Evolutionary conservation across 176 grass and related monocot species (phyloP), one percentile per base, ranked within the genome.

Genomic region (Zizania latifolia): DNA sequence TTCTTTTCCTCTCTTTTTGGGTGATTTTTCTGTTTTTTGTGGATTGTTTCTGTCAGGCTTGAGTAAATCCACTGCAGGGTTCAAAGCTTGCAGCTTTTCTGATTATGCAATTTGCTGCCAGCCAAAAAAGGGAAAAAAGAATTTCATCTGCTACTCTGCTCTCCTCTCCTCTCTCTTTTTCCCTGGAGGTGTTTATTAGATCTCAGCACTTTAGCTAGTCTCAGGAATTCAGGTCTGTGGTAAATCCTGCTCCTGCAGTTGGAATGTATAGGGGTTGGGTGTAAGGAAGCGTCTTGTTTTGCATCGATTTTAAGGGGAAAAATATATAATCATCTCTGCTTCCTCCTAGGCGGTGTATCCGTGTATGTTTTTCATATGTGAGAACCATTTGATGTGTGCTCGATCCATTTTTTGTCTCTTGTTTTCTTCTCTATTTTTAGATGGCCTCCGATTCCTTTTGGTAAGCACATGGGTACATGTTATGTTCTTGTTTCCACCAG

Each of bases 401-500:
- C 46, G 34, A 70, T 76, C 71, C 56, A 65, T 87, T 65, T 65
- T 22, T n/a, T 7, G 21, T 10, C 12, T 26, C 2, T 21, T 51
- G 19, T 71, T 72, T 72, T 53, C 54, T 50, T 82, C 41, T 45
- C 9, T 1, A 8, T 50, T 58, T 77, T 39, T 29, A 68, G 13
- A 61, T 27, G 21, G 8, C 7, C 50, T 65, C 72, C 53, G 68
- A 67, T 87, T 68, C 80, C 61, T 72, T 61, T 73, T 12, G n/a
- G 35, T n/a, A 53, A 53, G 79, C 79, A 78, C 80, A 83, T 78
- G 74, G 74, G 32, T 48, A 73, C 73, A 72, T 53, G 79, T 83
- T 83, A 72, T 53, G 79, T 83, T 83, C 59, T 67, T 68, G 79
- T 78, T 87, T 51, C 79, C 85, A 83, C 78, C 74, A 78, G 85